Conservation (phyloP, 2,329 filamentous ascomycete species). For the Septoria linicola region DNA sequence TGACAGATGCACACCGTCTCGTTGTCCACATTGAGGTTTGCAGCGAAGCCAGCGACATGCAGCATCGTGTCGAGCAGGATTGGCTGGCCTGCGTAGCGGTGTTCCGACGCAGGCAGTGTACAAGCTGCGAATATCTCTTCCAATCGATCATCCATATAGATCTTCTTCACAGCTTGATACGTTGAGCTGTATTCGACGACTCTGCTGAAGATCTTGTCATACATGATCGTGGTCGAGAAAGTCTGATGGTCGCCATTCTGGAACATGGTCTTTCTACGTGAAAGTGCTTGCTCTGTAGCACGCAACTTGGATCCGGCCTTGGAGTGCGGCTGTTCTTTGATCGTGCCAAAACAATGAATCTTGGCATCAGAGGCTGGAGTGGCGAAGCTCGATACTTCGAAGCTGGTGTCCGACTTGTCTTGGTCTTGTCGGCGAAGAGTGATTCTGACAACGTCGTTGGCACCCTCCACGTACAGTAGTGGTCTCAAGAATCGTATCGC, state of each 20-base stretch:
- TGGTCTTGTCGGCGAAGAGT: neutral
- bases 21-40: conserved; percentile 20
- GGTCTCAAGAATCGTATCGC: conserved; percentile 9
- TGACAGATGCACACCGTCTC: conserved; percentile 18
- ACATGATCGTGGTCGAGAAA: conserved; percentile 19
- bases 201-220: conserved; percentile 20
- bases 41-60: conserved; percentile 22
- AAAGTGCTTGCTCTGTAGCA: conserved; percentile 4
- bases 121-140: conserved; percentile 21
- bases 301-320: conserved; percentile 2
- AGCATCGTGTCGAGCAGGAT: conserved; percentile 22
- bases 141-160: conserved; percentile 15
- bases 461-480: conserved; percentile 1
- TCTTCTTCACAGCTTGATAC: conserved; percentile 17
- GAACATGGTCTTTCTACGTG: conserved; percentile 1
- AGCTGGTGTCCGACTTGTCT: neutral
- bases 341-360: conserved; percentile 7
- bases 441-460: conserved; percentile 1
- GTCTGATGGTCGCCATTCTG: conserved; percentile 12
- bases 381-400: conserved; percentile 3
- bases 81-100: conserved; percentile 15
- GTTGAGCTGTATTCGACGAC: conserved; percentile 18
- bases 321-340: conserved; percentile 1
- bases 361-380: neutral
- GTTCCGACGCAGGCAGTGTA: conserved; percentile 5